These are phyloP conservation scores for Leccinum sublutescens DNA, from an alignment of 768 basidiomycete genomes.

Conservation along the genomic window DNA sequence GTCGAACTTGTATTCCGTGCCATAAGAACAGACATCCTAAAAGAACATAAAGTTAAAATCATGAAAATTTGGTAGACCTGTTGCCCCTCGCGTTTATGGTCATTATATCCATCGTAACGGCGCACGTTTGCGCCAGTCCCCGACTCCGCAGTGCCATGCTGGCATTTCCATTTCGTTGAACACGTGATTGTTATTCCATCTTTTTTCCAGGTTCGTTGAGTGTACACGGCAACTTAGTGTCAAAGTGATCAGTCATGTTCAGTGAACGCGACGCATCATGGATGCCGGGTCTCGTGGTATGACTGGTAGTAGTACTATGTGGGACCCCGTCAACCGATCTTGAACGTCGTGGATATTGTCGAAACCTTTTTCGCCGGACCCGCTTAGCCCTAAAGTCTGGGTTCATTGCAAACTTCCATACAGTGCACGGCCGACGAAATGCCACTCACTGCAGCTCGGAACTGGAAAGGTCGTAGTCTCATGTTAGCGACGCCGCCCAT, in stretches of 20 bases:
- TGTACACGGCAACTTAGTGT: too few relatives aligned
- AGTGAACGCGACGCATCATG: too few relatives aligned
- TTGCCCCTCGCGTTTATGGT: background rate
- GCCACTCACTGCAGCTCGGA: slow-evolving; percentile 24
- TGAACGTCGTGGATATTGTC: slow-evolving; percentile 29
- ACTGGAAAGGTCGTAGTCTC: slow-evolving; percentile 14
- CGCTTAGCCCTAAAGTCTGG: slow-evolving; percentile 31
- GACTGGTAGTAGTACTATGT: background rate
- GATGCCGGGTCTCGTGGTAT: background rate
- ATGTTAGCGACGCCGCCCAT: background rate
- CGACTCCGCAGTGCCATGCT: too few relatives aligned
- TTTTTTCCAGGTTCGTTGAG: too few relatives aligned
- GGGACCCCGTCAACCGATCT: slow-evolving; percentile 22
- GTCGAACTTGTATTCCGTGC: background rate
- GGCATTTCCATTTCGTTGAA: too few relatives aligned
- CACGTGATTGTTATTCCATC: too few relatives aligned
- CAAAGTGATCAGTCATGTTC: too few relatives aligned
- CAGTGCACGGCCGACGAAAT: background rate
- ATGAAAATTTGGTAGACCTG: background rate
- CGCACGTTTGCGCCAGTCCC: too few relatives aligned
- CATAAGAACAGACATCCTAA: background rate
- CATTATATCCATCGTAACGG: background rate
- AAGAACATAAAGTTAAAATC: background rate
- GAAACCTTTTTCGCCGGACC: slow-evolving; percentile 33
- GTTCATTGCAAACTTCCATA: background rate